Evolutionary conservation across 2,329 filamentous ascomycete genomes (phyloP).

Genomic region (Aspergillus pseudoterreus): DNA sequence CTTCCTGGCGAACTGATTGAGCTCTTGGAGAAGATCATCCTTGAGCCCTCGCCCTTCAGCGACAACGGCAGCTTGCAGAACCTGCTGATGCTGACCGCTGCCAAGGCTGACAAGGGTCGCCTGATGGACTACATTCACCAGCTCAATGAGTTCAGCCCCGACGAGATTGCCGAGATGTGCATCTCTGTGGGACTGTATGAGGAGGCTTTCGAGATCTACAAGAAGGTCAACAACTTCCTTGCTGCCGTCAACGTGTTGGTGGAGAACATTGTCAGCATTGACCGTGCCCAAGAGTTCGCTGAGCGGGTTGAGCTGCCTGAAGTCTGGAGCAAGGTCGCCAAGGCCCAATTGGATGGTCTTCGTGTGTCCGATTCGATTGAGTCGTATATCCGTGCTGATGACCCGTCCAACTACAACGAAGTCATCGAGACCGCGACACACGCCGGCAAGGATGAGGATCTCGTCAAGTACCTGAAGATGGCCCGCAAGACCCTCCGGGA

Average conservation of each 20-base stretch:
- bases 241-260: constrained; percentile 89
- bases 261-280: constrained; percentile 95
- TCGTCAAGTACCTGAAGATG: constrained; percentile 96
- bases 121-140: constrained; percentile 96
- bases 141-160: constrained; percentile 81
- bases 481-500: constrained; percentile 94
- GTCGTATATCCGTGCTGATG: constrained; percentile 92
- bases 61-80: constrained; percentile 97
- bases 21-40: constrained; percentile 95
- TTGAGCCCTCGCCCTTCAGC: constrained; percentile 98
- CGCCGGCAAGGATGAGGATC: constrained; percentile 95
- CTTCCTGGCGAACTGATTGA: constrained; percentile 93
- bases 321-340: constrained; percentile 97
- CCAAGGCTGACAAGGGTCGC: constrained; percentile 91
- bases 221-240: constrained; percentile 88
- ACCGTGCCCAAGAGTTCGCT: constrained; percentile 91
- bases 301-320: constrained; percentile 91
- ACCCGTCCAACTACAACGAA: constrained; percentile 89
- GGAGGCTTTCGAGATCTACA: constrained; percentile 97
- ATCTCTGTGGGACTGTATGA: constrained; percentile 93
- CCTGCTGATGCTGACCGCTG: constrained; percentile 89
- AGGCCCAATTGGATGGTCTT: constrained; percentile 94
- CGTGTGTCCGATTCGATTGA: constrained; percentile 90
- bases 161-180: constrained; percentile 89
- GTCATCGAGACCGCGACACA: constrained; percentile 95